Conservation (phyloP, 257 asterid species). For the Solanum lycopersicoides region DNA sequence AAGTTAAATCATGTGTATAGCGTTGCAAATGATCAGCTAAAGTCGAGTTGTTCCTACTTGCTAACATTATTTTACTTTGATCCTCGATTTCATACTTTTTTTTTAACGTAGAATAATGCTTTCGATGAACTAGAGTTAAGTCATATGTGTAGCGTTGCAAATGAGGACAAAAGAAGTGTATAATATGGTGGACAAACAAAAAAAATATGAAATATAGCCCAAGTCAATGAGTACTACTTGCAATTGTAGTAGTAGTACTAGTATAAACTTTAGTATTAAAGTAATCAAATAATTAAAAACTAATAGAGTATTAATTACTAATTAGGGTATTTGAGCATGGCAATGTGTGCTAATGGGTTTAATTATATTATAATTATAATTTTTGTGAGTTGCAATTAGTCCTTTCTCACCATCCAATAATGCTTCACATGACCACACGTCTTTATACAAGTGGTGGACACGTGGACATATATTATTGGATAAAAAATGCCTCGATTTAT, state of each 20-base stretch:
- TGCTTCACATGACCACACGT: slow-evolving; percentile 45
- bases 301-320: neutral
- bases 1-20: neutral
- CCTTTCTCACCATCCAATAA: slow-evolving; percentile 41
- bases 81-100: neutral
- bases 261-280: neutral
- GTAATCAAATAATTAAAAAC: neutral
- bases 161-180: neutral
- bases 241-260: neutral
- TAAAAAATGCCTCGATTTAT: slow-evolving; percentile 30
- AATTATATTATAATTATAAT: neutral
- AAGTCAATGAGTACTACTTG: neutral
- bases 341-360: neutral
- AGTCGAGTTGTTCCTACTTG: neutral
- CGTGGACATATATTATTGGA: slow-evolving; percentile 38
- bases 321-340: neutral
- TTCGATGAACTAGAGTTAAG: neutral
- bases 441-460: slow-evolving; percentile 40
- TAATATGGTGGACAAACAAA: neutral
- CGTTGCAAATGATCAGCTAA: neutral
- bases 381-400: neutral
- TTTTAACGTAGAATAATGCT: neutral
- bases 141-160: neutral
- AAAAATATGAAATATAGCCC: neutral
- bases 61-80: neutral